A percentile compares a stretch with the other conserved stretches of the same genome.
phyloP scores from a whole-genome alignment of 139 green algal genomes.

The Nannochloris sp. region DNA sequence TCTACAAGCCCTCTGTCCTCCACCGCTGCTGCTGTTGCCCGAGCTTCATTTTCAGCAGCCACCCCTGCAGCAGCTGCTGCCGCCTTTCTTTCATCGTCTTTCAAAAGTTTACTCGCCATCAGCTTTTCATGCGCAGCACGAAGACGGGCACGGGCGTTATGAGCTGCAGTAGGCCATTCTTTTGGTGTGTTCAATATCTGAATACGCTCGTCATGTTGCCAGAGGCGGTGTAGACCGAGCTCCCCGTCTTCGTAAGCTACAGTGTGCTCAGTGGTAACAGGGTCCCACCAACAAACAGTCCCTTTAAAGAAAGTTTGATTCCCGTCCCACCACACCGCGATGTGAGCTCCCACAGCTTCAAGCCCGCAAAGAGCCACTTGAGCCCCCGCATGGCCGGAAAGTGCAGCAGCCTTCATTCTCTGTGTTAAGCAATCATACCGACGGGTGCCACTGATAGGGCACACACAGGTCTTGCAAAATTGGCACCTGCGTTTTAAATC shows the following conservation, averaged over 20 bases:
- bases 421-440: conserved; percentile 60
- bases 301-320: conserved; percentile 40
- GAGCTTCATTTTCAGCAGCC: too few species aligned
- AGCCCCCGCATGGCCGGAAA: conserved; percentile 42
- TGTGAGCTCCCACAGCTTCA: conserved; percentile 51
- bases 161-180: conserved; percentile 6
- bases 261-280: conserved; percentile 60
- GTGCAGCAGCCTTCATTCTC: conserved; percentile 57
- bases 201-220: conserved; percentile 40
- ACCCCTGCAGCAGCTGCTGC: neutral
- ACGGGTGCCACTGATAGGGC: conserved; percentile 19
- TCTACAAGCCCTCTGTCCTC: too few species aligned
- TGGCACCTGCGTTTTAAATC: conserved; percentile 44
- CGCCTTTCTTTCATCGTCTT: neutral
- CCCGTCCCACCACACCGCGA: conserved; percentile 56
- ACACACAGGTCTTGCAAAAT: conserved; percentile 45
- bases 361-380: conserved; percentile 53
- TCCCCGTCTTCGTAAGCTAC: conserved; percentile 74
- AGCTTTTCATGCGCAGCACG: neutral
- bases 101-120: neutral
- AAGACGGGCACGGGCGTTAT: neutral
- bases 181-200: conserved; percentile 7
- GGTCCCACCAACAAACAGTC: conserved; percentile 28
- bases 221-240: conserved; percentile 35
- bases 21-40: too few species aligned